phyloP scores from a whole-genome alignment of 306 rosid species.

The Citrullus mucosospermus region DNA sequence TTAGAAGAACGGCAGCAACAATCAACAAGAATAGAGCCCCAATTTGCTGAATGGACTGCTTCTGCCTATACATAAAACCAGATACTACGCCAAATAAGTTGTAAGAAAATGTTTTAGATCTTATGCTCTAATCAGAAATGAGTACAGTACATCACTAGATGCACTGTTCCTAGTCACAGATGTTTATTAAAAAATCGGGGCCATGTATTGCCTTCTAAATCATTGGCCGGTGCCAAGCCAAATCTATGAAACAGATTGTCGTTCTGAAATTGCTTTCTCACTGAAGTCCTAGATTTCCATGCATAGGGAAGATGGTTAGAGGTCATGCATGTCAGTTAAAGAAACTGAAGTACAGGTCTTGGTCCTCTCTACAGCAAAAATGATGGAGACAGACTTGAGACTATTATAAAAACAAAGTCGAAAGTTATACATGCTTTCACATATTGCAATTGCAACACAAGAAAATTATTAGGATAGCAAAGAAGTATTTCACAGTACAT shows the following conservation, averaged over 20 bases:
- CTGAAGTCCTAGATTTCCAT: neutral
- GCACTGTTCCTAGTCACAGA: neutral
- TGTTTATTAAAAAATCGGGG: neutral
- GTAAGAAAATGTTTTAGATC: neutral
- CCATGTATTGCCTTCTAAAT: neutral
- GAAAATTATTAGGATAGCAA: neutral
- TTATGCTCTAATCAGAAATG: neutral
- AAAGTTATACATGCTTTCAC: neutral
- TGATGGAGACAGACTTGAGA: neutral
- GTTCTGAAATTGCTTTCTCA: neutral
- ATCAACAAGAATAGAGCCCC: slow-evolving; percentile 86
- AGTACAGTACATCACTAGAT: neutral
- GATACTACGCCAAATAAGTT: neutral
- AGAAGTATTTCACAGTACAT: neutral
- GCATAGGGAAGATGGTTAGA: too few relatives aligned
- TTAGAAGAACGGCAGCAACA: slow-evolving; percentile 77
- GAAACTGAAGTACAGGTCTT: neutral
- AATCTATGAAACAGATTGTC: neutral
- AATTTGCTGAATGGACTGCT: slow-evolving; percentile 80
- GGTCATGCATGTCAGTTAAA: neutral
- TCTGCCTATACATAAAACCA: slow-evolving; percentile 47
- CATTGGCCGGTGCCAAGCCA: neutral
- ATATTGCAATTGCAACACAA: neutral
- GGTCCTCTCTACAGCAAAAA: neutral
- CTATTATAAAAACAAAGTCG: neutral